These are phyloP conservation scores for Zasmidium angulare DNA, from an alignment of 2,329 filamentous ascomycete genomes.

Conservation along the genomic window DNA sequence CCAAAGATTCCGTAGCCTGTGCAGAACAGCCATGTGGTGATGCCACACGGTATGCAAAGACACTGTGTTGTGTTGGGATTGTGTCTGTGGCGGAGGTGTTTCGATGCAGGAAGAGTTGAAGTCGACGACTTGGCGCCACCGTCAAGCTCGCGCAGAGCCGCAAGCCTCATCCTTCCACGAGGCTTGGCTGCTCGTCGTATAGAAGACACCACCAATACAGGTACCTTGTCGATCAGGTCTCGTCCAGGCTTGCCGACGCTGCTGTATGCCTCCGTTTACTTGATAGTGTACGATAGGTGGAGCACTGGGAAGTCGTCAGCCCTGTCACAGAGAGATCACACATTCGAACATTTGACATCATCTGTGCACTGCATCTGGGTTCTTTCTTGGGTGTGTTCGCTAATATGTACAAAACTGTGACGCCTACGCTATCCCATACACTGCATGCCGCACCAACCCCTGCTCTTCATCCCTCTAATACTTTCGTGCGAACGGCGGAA, in stretches of 20 bases:
- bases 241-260: no score
- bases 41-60: not conserved
- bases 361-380: not conserved
- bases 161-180: no score
- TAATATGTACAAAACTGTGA: constrained; percentile 21
- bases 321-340: no score
- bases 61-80: not conserved
- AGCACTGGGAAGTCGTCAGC: no score
- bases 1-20: not conserved
- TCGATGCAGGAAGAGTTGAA: not conserved
- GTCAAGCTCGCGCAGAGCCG: no score
- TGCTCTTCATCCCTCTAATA: constrained; percentile 57
- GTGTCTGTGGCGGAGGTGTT: not conserved
- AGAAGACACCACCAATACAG: no score
- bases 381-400: constrained; percentile 4
- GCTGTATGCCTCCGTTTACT: no score
- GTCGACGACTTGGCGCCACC: not conserved
- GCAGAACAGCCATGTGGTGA: not conserved
- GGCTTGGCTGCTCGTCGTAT: no score
- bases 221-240: no score
- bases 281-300: no score
- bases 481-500: constrained; percentile 94
- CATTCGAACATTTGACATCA: not conserved
- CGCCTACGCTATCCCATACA: constrained; percentile 20
- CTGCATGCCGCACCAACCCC: constrained; percentile 9